These are phyloP conservation scores for Stagonosporopsis chrysanthemi DNA, from an alignment of 2,329 filamentous ascomycete genomes.

Conservation along the genomic window DNA sequence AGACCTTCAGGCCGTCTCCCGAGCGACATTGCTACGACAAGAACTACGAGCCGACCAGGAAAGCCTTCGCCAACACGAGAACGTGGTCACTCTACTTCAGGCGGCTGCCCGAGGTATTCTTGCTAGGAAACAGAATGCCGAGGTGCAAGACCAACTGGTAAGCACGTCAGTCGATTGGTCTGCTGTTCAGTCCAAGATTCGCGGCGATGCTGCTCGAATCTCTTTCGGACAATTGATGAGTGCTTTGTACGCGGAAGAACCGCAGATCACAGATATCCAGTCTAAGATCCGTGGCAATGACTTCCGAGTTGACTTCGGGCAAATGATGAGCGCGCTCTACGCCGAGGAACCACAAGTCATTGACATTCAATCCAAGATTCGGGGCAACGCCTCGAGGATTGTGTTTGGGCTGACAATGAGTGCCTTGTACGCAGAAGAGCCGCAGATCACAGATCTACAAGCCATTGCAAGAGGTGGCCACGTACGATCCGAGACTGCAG, in stretches of 20 bases:
- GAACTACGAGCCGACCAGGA: conserved; percentile 45
- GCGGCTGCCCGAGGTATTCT: conserved; percentile 65
- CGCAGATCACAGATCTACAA: conserved; percentile 49
- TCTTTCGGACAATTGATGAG: conserved; percentile 39
- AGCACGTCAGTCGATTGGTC: conserved; percentile 52
- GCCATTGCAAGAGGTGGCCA: conserved; percentile 50
- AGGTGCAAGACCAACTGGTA: conserved; percentile 52
- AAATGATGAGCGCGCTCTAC: conserved; percentile 43
- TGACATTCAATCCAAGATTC: conserved; percentile 53
- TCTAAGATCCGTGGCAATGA: conserved; percentile 52
- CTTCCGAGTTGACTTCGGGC: conserved; percentile 37
- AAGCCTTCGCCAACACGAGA: conserved; percentile 49
- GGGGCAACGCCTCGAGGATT: conserved; percentile 46
- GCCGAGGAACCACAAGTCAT: conserved; percentile 41
- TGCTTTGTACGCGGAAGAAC: conserved; percentile 42
- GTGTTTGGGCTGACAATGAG: conserved; percentile 38
- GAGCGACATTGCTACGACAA: conserved; percentile 53
- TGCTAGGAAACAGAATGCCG: conserved; percentile 51
- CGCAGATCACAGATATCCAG: conserved; percentile 53
- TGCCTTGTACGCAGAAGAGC: conserved; percentile 42
- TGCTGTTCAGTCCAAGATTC: conserved; percentile 55
- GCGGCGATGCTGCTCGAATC: conserved; percentile 47
- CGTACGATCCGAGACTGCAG: conserved; percentile 41
- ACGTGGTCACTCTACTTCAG: conserved; percentile 64
- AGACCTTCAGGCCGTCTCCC: conserved; percentile 51